These are phyloP conservation scores for Diaporthe sp. DNA, from an alignment of 2,329 filamentous ascomycete genomes.

Conservation along the genomic window DNA sequence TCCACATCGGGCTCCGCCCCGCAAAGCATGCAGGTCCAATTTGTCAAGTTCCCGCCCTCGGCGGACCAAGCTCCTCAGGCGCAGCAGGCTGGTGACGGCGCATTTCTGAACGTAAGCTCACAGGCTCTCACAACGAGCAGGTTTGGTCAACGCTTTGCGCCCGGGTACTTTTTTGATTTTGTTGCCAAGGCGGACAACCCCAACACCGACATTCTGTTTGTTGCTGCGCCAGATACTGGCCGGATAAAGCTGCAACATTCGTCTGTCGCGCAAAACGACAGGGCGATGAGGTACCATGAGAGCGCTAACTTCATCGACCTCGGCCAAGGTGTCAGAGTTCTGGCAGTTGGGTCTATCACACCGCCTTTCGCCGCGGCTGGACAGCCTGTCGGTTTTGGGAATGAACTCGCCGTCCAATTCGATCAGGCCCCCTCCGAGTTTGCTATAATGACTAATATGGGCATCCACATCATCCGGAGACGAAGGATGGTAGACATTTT, in stretches of 20 bases:
- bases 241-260: constrained; percentile 74
- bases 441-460: constrained; percentile 90
- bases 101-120: constrained; percentile 60
- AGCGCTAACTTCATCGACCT: constrained; percentile 84
- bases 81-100: constrained; percentile 49
- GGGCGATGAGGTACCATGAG: constrained; percentile 74
- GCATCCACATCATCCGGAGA: constrained; percentile 86
- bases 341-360: constrained; percentile 83
- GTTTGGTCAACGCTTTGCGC: constrained; percentile 74
- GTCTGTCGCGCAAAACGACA: constrained; percentile 48
- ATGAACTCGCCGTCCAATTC: constrained; percentile 96
- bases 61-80: background rate
- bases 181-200: constrained; percentile 66
- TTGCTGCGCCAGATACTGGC: constrained; percentile 88
- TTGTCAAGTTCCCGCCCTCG: constrained; percentile 91
- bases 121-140: constrained; percentile 60
- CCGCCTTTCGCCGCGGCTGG: constrained; percentile 75
- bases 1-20: constrained; percentile 75
- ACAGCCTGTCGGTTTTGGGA: constrained; percentile 84
- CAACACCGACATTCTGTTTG: constrained; percentile 77
- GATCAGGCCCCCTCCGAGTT: constrained; percentile 85
- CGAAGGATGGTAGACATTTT: constrained; percentile 92
- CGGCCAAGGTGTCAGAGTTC: constrained; percentile 69
- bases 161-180: constrained; percentile 92
- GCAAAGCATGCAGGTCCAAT: constrained; percentile 97